Evolutionary conservation across 257 asterid species (phyloP).

Genomic region (Scutellaria baicalensis): DNA sequence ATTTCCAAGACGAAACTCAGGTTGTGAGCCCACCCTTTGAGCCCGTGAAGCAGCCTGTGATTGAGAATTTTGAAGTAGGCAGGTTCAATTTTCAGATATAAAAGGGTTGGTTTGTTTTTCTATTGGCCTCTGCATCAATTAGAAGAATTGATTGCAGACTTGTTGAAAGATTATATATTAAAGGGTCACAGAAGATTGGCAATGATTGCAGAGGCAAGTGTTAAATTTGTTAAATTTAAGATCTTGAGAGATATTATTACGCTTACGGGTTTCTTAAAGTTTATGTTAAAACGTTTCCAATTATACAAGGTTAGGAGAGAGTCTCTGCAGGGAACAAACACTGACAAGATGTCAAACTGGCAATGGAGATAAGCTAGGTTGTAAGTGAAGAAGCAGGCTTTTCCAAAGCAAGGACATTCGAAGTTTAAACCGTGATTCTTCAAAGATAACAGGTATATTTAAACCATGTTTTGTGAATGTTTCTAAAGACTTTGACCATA

Average conservation of each 20-base stretch:
- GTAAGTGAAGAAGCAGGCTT: not conserved
- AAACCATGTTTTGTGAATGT: not conserved
- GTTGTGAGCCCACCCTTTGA: constrained; percentile 63
- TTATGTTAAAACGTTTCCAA: constrained; percentile 7
- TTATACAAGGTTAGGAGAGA: not conserved
- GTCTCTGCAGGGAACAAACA: constrained; percentile 9
- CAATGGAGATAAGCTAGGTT: not conserved
- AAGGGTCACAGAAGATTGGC: constrained; percentile 8
- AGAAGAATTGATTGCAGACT: constrained; percentile 18
- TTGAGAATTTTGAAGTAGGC: constrained; percentile 67
- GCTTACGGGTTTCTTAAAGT: constrained; percentile 3
- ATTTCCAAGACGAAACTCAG: constrained; percentile 78
- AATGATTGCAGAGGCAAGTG: constrained; percentile 21
- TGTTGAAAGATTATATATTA: constrained; percentile 21
- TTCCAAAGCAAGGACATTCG: not conserved
- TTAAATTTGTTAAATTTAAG: constrained; percentile 8
- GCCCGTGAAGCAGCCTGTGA: constrained; percentile 98
- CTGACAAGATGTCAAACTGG: constrained; percentile 4
- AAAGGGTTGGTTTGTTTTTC: constrained; percentile 23
- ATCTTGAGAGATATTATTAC: constrained; percentile 8
- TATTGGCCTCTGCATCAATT: constrained; percentile 26
- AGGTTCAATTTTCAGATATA: constrained; percentile 39
- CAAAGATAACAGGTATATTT: not conserved
- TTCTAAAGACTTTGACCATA: too few relatives aligned
- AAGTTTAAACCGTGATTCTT: constrained; percentile 3